Conservation (phyloP, 441 rosid species). For the Sinapis alba region DNA sequence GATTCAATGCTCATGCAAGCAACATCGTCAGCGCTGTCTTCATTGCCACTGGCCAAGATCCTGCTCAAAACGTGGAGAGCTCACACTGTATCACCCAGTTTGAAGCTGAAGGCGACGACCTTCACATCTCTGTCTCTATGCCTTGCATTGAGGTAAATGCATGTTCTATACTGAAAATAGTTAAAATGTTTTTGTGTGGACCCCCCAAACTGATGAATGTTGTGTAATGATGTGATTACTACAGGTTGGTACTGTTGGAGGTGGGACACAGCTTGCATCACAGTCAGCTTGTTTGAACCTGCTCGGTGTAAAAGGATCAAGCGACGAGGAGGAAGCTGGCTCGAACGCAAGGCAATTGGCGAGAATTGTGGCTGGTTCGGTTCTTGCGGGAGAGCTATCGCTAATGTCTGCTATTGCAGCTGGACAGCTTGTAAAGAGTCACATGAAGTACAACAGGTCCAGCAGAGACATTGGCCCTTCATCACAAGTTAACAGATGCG, state of each 20-base stretch:
- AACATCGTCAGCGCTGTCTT: conserved; percentile 53
- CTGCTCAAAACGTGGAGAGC: conserved; percentile 65
- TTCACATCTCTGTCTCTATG: conserved; percentile 64
- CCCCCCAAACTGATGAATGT: not conserved
- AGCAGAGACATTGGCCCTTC: conserved; percentile 44
- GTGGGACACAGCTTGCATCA: conserved; percentile 68
- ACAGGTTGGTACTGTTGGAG: conserved; percentile 68
- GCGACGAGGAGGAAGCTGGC: conserved; percentile 43
- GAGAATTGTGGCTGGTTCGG: conserved; percentile 55
- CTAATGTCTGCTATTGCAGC: conserved; percentile 65
- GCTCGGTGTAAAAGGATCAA: conserved; percentile 61
- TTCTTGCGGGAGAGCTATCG: conserved; percentile 65
- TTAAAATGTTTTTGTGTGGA: too few relatives aligned
- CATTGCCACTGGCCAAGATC: conserved; percentile 67
- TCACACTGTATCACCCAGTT: conserved; percentile 65
- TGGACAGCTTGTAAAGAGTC: conserved; percentile 62
- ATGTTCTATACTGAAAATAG: not conserved
- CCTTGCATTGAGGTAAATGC: conserved; percentile 60
- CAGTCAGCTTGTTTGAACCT: conserved; percentile 68
- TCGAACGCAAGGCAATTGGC: conserved; percentile 53
- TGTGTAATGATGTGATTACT: conserved; percentile 7
- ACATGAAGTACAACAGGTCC: conserved; percentile 64
- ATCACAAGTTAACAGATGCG: conserved; percentile 23
- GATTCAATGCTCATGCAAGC: conserved; percentile 68
- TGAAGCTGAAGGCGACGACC: conserved; percentile 52